These are phyloP conservation scores for Serendipita sp. DNA, from an alignment of 768 basidiomycete species.

Conservation along the genomic window DNA sequence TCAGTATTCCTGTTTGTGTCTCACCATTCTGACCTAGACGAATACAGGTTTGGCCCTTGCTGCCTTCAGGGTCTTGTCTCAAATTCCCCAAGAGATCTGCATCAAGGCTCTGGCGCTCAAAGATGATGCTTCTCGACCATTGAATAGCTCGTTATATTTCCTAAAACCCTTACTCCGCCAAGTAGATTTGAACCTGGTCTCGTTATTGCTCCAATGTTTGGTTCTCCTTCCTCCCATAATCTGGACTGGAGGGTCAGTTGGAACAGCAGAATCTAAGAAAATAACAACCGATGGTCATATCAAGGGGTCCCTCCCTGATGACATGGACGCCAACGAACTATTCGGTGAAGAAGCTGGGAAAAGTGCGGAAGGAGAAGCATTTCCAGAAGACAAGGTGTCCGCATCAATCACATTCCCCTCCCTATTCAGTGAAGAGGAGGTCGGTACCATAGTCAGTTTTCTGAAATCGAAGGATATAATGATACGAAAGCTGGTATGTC, in stretches of 20 bases:
- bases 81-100: no score
- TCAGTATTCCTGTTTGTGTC: no score
- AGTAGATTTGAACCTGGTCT: neutral
- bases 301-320: neutral
- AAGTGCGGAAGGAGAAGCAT: neutral
- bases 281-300: neutral
- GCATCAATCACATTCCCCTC: neutral
- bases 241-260: neutral
- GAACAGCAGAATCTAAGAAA: neutral
- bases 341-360: neutral
- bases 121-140: no score
- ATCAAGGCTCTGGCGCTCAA: no score
- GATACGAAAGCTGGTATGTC: neutral
- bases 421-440: neutral
- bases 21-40: no score
- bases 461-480: neutral
- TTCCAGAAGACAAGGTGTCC: neutral
- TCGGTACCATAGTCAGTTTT: neutral
- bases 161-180: neutral
- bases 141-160: neutral
- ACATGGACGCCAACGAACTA: neutral
- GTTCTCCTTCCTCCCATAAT: neutral
- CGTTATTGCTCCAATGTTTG: neutral
- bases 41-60: no score
- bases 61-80: no score